phyloP scores from a whole-genome alignment of 139 green algal genomes.

The Picochlorum sp. region DNA sequence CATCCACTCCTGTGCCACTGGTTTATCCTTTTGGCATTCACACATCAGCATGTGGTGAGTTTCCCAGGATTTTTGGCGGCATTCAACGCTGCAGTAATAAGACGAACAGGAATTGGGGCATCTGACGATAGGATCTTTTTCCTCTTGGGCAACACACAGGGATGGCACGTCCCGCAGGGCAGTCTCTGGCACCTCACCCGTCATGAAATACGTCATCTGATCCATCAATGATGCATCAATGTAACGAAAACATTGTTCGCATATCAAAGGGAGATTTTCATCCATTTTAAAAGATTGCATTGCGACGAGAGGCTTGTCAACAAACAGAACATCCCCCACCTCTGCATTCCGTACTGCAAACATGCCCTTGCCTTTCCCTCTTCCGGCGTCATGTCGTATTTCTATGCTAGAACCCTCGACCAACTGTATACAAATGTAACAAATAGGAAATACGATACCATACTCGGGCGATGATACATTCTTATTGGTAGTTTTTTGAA shows the following conservation, averaged over 20 bases:
- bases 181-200: too few species aligned
- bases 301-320: constrained; percentile 2
- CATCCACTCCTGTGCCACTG: neutral
- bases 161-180: too few species aligned
- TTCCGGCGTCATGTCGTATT: neutral
- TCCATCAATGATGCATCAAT: neutral
- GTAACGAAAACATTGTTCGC: neutral
- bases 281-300: neutral
- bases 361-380: constrained; percentile 12
- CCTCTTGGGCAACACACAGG: too few species aligned
- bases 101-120: neutral
- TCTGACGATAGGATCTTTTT: neutral
- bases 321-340: constrained; percentile 3
- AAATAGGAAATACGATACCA: too few species aligned
- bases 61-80: neutral
- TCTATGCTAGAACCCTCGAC: neutral
- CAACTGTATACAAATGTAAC: neutral
- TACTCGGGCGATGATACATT: too few species aligned
- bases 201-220: neutral
- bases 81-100: constrained; percentile 8
- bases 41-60: neutral
- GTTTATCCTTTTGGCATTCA: neutral
- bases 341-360: constrained; percentile 2
- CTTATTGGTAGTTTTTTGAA: too few species aligned
- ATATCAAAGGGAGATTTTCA: neutral